These are phyloP conservation scores for Sugiyamaella chiloensis DNA, from an alignment of 805 yeast genomes.

Conservation along the genomic window DNA sequence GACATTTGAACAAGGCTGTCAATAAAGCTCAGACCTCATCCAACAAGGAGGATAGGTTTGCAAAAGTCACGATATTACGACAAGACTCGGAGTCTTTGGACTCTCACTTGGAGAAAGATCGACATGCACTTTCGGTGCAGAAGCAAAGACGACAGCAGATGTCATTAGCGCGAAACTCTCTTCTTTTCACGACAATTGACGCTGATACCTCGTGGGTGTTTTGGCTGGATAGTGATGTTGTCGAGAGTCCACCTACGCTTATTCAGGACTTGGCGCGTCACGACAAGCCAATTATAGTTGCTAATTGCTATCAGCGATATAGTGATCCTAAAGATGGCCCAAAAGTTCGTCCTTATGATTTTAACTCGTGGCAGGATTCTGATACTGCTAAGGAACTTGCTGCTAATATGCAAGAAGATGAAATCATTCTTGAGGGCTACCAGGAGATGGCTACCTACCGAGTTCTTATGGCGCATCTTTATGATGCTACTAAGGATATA, in stretches of 20 bases:
- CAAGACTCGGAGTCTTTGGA: slow-evolving; percentile 78
- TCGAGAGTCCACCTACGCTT: slow-evolving; percentile 79
- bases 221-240: slow-evolving; percentile 94
- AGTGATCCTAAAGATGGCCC: slow-evolving; percentile 55
- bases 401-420: slow-evolving; percentile 70
- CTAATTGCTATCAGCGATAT: slow-evolving; percentile 89
- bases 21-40: slow-evolving; percentile 65
- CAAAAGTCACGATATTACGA: slow-evolving; percentile 81
- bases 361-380: slow-evolving; percentile 78
- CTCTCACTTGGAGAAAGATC: slow-evolving; percentile 76
- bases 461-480: slow-evolving; percentile 88
- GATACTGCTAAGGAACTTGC: slow-evolving; percentile 81
- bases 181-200: slow-evolving; percentile 81
- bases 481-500: slow-evolving; percentile 64
- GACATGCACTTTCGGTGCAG: slow-evolving; percentile 85
- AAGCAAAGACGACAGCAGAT: slow-evolving; percentile 84
- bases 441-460: slow-evolving; percentile 90
- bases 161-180: slow-evolving; percentile 93
- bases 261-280: slow-evolving; percentile 85
- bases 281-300: slow-evolving; percentile 83
- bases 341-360: slow-evolving; percentile 84
- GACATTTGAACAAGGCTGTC: slow-evolving; percentile 68
- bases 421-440: slow-evolving; percentile 93
- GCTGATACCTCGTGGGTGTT: slow-evolving; percentile 92
- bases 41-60: slow-evolving; percentile 58